Evolutionary conservation across 2,329 filamentous ascomycete species (phyloP).

Genomic region (Fusarium anguioides): DNA sequence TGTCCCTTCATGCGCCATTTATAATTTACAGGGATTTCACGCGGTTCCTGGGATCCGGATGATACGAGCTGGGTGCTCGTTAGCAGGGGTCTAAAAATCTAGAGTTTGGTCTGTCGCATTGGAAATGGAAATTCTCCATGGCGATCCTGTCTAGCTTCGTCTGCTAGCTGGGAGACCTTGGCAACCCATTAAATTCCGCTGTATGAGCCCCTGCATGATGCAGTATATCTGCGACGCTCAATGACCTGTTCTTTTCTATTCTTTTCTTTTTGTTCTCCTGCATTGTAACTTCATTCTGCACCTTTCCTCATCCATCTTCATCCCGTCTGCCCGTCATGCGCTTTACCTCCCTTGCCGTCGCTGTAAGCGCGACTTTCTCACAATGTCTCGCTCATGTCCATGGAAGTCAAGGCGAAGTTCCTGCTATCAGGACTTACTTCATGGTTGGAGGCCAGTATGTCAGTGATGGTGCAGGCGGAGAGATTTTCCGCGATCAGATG

Average conservation of each 20-base stretch:
- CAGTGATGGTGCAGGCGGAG: conserved; percentile 31
- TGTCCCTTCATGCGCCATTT: conserved; percentile 4
- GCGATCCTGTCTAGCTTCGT: neutral
- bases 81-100: neutral
- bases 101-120: neutral
- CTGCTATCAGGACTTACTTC: conserved; percentile 34
- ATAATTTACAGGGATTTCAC: neutral
- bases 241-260: neutral
- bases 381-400: neutral
- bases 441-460: conserved; percentile 33
- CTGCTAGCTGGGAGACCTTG: neutral
- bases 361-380: neutral
- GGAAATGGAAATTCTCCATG: neutral
- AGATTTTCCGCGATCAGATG: conserved; percentile 41
- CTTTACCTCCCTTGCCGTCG: neutral
- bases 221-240: neutral
- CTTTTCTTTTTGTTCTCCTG: conserved; percentile 2
- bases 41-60: neutral
- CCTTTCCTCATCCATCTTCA: neutral
- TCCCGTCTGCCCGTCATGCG: conserved; percentile 4
- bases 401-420: neutral
- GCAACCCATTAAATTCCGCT: neutral
- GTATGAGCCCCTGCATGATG: neutral
- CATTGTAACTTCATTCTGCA: neutral
- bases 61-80: neutral